Evolutionary conservation across 2,329 filamentous ascomycete species (phyloP), one percentile per base, ranked within the genome.

Genomic region (Diaporthe amygdali): DNA sequence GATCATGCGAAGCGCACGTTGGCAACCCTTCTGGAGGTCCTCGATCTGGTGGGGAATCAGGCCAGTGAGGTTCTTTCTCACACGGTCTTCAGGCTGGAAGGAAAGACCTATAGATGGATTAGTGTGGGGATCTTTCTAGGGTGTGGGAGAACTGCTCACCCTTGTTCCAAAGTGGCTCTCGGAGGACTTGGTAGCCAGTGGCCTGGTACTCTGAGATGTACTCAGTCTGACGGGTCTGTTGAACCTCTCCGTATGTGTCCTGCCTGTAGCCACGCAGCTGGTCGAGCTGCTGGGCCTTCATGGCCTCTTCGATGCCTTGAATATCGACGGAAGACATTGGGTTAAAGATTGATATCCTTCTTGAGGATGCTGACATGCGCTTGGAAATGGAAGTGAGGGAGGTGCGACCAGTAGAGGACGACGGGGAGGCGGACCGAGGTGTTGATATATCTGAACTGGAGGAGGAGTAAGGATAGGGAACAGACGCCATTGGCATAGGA

Each of bases 1-100:
- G 77, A 96, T 91, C 84, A 95, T 92, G 81, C 90, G 91, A 84
- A 95, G 90, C 79, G 91, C 92, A 83, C 90, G 86, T 76, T 86
- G 85, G 77, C 87, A 89, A 80, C 92, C 90, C 67, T 87, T 90
- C 73, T 89, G 82, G 77, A 87, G 81, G 80, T 81, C 87, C 83
- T 91, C 88, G 81, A 90, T 89, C 78, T 88, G 88, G 80, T 92
- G 90, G 64, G 90, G 90, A 72, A 92, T 83, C 76, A 92, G 86
- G 73, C 90, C 90, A 51, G 89, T 91, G 73, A 92, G 86, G 84
- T 92, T 91, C 83, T 90, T 90, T 78, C 82, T 80, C 69, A 89
- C 82, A 76, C 90, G 88, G 81, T 92, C 87, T 74, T 91, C 89
- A 41, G 90, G 90, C 17, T 86, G 88, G 79, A 92, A 92, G 49